Evolutionary conservation across 371 early-diverging fungal species (phyloP).

Genomic region (Syncephalastrum contaminatum): DNA sequence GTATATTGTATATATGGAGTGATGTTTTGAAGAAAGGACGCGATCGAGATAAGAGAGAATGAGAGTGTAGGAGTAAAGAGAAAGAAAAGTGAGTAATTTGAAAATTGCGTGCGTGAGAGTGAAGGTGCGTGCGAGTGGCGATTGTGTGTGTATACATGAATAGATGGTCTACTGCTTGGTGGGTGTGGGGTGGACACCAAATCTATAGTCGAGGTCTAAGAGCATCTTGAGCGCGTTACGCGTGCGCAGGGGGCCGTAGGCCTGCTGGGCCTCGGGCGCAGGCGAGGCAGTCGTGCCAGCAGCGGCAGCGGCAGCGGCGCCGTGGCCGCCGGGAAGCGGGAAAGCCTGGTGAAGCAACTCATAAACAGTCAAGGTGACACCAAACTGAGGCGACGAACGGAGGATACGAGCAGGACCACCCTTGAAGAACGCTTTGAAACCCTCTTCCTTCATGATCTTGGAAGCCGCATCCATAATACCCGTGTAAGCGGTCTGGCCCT

Average conservation of each 20-base stretch:
- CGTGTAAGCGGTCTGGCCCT: constrained; percentile 85
- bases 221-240: constrained; percentile 68
- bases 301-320: constrained; percentile 22
- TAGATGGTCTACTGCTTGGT: constrained; percentile 10
- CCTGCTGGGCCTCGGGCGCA: constrained; percentile 23
- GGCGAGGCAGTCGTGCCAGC: constrained; percentile 16
- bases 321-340: constrained; percentile 60
- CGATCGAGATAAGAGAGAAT: not conserved
- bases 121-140: not conserved
- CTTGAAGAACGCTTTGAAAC: constrained; percentile 94
- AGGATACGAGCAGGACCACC: constrained; percentile 88
- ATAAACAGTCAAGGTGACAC: constrained; percentile 91
- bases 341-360: constrained; percentile 85
- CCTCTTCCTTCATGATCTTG: constrained; percentile 92
- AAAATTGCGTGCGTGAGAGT: not conserved
- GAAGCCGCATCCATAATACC: constrained; percentile 86
- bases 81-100: not conserved
- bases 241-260: constrained; percentile 50
- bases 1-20: not conserved
- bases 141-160: not conserved
- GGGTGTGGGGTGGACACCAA: constrained; percentile 43
- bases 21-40: constrained; percentile 1
- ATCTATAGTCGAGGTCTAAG: constrained; percentile 60
- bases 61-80: not conserved
- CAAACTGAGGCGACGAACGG: constrained; percentile 94